Evolutionary conservation across 345 rosid genomes (phyloP), one percentile per base, ranked within the genome.

Genomic region (Mercurialis annua): DNA sequence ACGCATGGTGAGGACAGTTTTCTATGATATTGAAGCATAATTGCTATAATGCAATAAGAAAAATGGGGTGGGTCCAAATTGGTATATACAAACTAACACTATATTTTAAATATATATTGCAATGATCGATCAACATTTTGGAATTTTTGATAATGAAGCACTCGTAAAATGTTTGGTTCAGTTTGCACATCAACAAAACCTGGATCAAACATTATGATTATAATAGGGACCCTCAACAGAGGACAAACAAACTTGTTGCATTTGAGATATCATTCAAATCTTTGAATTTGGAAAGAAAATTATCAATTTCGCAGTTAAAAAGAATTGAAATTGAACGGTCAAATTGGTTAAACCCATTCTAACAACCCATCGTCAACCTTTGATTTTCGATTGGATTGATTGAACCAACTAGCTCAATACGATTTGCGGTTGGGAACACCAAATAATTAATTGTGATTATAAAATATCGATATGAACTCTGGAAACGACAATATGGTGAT

Each of bases 1-100:
- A 59, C 67, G 68, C 77, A 55, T 72, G 71, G 67, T 49, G 34
- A 4, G 27, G 71, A 73, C 77, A 72, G 77, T 64, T 59, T 74
- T 65, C 65, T 17, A 30, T 38, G 27, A 34, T 52, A 58, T 59
- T 42, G 42, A 33, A 21, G 2, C 50, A 70, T 66, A 62, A 58
- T 65, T 44, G 18, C 27, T 8, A 54, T 11, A 18, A 30, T 66
- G 47, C 49, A 48, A 49, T 12, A 38, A 1, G 8, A 34, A 2
- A 46, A 30, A 8, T 62, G 52, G 23, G 16, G 42, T 27, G 38
- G 66, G 66, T 27, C 65, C 65, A 40, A 27, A 0, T 6, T n/a
- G 6, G 7, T 30, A 11, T 62, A 2, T 18, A 17, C 38, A 62
- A 44, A 30, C 23, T 27, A 24, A 42, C 24, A 44, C 51, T 23